Evolutionary conservation across 2,329 filamentous ascomycete species (phyloP).

Genomic region (Xylariaceae sp.): DNA sequence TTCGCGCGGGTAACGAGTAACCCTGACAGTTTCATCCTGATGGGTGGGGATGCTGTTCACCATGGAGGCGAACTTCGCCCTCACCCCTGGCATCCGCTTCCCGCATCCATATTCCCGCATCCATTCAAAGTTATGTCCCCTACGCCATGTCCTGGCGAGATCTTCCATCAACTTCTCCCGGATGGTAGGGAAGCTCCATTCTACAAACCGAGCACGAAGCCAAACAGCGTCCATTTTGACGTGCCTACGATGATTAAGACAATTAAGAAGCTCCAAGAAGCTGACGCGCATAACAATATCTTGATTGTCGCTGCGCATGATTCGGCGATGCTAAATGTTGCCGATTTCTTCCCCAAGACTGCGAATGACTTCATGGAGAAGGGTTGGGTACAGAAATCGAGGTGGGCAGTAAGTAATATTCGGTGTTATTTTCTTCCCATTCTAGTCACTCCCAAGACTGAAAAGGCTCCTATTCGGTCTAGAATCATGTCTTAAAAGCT

Average conservation of each 20-base stretch:
- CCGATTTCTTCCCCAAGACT: conserved; percentile 58
- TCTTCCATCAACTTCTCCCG: conserved; percentile 43
- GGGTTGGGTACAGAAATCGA: conserved; percentile 51
- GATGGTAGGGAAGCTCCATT: conserved; percentile 42
- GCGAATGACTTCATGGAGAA: conserved; percentile 55
- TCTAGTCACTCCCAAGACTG: too few relatives aligned
- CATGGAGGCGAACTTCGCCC: conserved; percentile 35
- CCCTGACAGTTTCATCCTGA: conserved; percentile 40
- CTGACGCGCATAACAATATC: conserved; percentile 36
- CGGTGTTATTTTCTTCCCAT: too few relatives aligned
- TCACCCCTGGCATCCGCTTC: conserved; percentile 32
- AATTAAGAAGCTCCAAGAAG: conserved; percentile 33
- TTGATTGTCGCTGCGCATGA: conserved; percentile 34
- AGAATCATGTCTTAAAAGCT: too few relatives aligned
- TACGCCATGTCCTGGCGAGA: conserved; percentile 42
- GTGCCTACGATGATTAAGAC: conserved; percentile 37
- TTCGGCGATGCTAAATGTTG: conserved; percentile 41
- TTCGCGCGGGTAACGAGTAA: conserved; percentile 38
- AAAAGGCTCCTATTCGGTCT: too few relatives aligned
- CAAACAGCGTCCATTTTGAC: conserved; percentile 19
- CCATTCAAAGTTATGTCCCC: conserved; percentile 43
- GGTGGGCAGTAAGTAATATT: too few relatives aligned
- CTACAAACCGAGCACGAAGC: conserved; percentile 35
- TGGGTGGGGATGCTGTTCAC: conserved; percentile 35
- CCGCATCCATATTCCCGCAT: conserved; percentile 46